Base-by-base conservation (phyloP, 1,284 basidiomycete species). In the Puccinia polysora region DNA sequence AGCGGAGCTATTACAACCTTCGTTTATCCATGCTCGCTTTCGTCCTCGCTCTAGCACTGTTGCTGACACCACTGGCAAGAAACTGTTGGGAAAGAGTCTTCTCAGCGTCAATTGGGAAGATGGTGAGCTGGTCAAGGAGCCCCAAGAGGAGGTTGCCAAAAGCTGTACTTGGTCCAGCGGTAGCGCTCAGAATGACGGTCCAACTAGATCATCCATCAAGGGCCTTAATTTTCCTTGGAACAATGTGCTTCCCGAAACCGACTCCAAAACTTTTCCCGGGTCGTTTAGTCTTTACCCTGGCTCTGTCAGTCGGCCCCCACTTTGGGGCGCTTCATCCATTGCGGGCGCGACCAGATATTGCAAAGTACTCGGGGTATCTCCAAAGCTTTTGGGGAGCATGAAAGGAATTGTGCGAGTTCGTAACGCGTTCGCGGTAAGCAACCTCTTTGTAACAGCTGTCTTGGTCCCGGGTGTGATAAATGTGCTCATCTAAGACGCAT, bases 311-410 rank as follows among this genome's bases (percentile, higher is more conserved):
- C 45, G 59, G 14, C 34, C 34, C 20, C 49, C 30, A 25, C 1
- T 49, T 4, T 71, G 45, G 69, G 50, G 52, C 14, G 23, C 15
- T 14, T 10, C 12, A 28, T n/a, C 32, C 18, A 36, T 49, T 52
- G 49, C 50, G 0, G 18, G 30, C 25, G 25, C 58, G 20, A 62
- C 69, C 4, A 38, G 69, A 6, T 71, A 71, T 55, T 71, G 69
- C 25, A 71, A 71, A 36, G 58, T 71, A 2, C 34, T 71, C 20
- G 69, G 69, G 2, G 32, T 71, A 28, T 34, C 69, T 20, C 59
- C 69, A 20, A 71, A 63, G 40, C 34, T 71, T 20, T 52, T 71
- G n/a, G 69, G 69, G 4, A 71, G 69, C 20, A 71, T 71, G 69
- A 71, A 71, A 43, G 69, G 69, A 4, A 71, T 71, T 53, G 59